A percentile compares a stretch with the other conserved stretches of the same genome.
These are phyloP conservation scores for Plasmopara halstedii DNA, from an alignment of 352 stramenopile genomes.

Conservation along the genomic window DNA sequence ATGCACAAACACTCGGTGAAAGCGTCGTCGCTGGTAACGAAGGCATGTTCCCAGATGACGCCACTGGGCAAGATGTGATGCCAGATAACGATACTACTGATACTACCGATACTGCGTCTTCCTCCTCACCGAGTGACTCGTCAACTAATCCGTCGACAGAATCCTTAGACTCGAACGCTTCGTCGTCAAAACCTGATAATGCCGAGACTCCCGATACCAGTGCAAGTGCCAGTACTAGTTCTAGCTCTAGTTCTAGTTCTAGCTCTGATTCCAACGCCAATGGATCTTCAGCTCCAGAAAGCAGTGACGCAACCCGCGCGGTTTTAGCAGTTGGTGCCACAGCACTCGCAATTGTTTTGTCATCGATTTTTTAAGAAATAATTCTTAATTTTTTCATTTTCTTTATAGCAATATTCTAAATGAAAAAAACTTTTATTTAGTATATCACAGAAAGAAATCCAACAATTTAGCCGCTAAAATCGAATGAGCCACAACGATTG, in stretches of 20 bases:
- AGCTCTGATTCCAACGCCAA: background rate
- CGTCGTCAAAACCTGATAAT: constrained; percentile 1
- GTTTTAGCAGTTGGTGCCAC: constrained; percentile 13
- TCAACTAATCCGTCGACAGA: constrained; percentile 7
- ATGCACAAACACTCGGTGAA: constrained; percentile 29
- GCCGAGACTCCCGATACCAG: background rate
- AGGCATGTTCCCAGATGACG: constrained; percentile 9
- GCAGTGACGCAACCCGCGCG: constrained; percentile 9
- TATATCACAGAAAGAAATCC: background rate
- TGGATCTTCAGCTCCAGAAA: constrained; percentile 3
- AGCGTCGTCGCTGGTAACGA: constrained; percentile 29
- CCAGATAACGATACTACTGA: constrained; percentile 5
- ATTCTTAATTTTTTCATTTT: constrained; percentile 1
- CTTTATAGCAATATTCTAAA: constrained; percentile 1
- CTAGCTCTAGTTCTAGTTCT: too few species aligned
- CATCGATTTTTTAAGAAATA: constrained; percentile 13
- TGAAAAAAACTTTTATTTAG: background rate
- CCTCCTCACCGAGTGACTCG: background rate
- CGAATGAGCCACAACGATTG: constrained; percentile 52
- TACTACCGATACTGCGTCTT: constrained; percentile 5
- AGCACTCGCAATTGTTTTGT: constrained; percentile 19
- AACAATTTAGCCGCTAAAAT: constrained; percentile 45
- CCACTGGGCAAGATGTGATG: background rate
- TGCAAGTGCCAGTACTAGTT: too few species aligned
- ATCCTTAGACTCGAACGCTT: constrained; percentile 5